Percentiles rank a stretch among this genome's conserved stretches.
Evolutionary conservation across 2,329 filamentous ascomycete species (phyloP).

Genomic region (Cercospora zeina): DNA sequence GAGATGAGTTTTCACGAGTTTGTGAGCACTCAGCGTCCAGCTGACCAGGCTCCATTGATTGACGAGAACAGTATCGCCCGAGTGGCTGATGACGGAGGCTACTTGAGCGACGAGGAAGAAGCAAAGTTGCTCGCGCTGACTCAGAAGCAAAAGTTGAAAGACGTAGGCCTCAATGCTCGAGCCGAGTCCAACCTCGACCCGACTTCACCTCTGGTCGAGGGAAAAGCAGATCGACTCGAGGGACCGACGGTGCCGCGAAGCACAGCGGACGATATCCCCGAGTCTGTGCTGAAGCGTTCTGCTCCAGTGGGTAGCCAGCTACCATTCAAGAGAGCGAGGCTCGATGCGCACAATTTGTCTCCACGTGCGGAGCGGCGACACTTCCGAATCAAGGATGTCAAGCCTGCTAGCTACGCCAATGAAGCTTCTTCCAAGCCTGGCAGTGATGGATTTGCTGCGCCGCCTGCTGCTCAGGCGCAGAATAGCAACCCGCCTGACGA

Average conservation of each 20-base stretch:
- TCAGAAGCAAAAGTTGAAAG: slow-evolving; percentile 34
- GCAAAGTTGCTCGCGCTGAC: slow-evolving; percentile 39
- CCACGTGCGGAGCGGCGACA: slow-evolving; percentile 26
- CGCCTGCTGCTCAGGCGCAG: slow-evolving; percentile 22
- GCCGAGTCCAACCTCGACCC: slow-evolving; percentile 31
- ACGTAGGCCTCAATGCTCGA: slow-evolving; percentile 28
- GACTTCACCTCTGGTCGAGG: slow-evolving; percentile 25
- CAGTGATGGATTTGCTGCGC: slow-evolving; percentile 19
- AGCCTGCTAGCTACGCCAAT: slow-evolving; percentile 11
- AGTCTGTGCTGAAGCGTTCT: slow-evolving; percentile 28
- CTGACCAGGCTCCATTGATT: slow-evolving; percentile 53
- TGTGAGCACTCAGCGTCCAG: slow-evolving; percentile 4
- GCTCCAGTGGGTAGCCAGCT: slow-evolving; percentile 23
- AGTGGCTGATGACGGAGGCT: slow-evolving; percentile 45
- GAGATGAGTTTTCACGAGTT: slow-evolving; percentile 7
- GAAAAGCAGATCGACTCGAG: slow-evolving; percentile 27
- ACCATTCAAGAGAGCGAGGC: slow-evolving; percentile 32
- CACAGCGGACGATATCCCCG: slow-evolving; percentile 14
- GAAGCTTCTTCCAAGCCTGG: slow-evolving; percentile 14
- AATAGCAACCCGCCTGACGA: background rate
- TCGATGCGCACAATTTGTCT: slow-evolving; percentile 14
- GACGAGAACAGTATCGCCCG: slow-evolving; percentile 62
- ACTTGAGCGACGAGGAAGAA: slow-evolving; percentile 48
- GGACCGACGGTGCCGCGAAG: slow-evolving; percentile 15
- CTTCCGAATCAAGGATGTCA: slow-evolving; percentile 34